Evolutionary conservation across 2,329 filamentous ascomycete genomes (phyloP), one percentile per base, ranked within the genome.

Genomic region (Cytospora piceae): DNA sequence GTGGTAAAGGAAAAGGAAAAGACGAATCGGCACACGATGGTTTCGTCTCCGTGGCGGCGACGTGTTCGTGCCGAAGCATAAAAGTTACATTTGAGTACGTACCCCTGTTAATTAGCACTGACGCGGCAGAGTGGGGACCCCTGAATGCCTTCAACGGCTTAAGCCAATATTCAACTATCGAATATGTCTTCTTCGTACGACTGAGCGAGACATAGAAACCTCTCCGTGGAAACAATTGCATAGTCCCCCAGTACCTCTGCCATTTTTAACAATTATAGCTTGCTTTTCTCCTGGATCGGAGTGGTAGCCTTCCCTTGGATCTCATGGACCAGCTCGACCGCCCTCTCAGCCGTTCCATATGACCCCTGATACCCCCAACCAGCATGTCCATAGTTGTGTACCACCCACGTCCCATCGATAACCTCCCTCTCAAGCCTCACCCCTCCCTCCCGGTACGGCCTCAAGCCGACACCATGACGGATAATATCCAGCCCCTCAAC

Each of bases 381-480:
- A 1, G 87, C 88, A 75, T 93, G 90, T 0, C 91, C 91, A 71
- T 94, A 94, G 72, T 92, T 91, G 75, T 94, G 92, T 62, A 95
- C 89, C n/a, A 93, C 84, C 76, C 84, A 82, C 3, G 76, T 84
- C 3, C 86, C 82, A 8, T 85, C 87, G 54, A 92, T 84, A 69
- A 79, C 80, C 74, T 94, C 90, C 73, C 82, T 89, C 77, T 96
- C 93, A 17, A 96, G 80, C 65, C 93, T 84, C 24, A 92, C 87
- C 0, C 93, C 93, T 1, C 85, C 89, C 64, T 87, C 83, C 60
- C 94, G 82, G 74, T 89, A 86, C 6, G 94, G 94, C 66, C 94
- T 83, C 71, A 97, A 73, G 0, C 94, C 94, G 17, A 96, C 93
- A 4, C 88, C 90, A 74, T 97, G 93, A 22, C 93, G 83, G 59